phyloP scores from a whole-genome alignment of 306 rosid species.

The Amphicarpaea edgeworthii region DNA sequence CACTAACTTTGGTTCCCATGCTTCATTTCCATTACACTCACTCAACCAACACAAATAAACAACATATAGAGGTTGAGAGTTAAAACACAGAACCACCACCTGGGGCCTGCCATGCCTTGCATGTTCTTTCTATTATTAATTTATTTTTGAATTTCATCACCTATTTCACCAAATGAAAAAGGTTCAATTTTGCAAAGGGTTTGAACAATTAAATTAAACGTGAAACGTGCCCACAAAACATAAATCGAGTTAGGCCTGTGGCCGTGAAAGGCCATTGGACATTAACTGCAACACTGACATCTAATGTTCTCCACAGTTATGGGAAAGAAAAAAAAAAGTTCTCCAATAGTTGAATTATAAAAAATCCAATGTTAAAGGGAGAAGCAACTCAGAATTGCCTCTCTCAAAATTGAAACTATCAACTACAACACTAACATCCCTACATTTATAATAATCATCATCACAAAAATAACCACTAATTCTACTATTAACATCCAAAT shows the following conservation, averaged over 20 bases:
- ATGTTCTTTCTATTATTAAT: not conserved
- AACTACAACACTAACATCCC: constrained; percentile 45
- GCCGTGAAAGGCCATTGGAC: constrained; percentile 27
- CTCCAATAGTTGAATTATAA: constrained; percentile 45
- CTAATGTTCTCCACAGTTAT: not conserved
- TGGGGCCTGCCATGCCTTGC: constrained; percentile 40
- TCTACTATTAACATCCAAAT: constrained; percentile 43
- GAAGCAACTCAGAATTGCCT: constrained; percentile 44
- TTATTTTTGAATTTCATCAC: not conserved
- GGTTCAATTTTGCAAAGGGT: not conserved
- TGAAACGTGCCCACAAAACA: constrained; percentile 50
- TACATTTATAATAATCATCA: constrained; percentile 40
- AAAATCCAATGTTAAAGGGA: constrained; percentile 51
- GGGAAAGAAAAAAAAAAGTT: not conserved
- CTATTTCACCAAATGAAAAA: not conserved
- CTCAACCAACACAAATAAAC: constrained; percentile 43
- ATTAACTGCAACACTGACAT: constrained; percentile 37
- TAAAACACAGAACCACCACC: constrained; percentile 31
- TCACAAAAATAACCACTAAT: constrained; percentile 43
- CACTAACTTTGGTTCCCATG: constrained; percentile 40
- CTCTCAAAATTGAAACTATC: constrained; percentile 56
- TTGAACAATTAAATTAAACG: constrained; percentile 33
- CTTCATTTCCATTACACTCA: constrained; percentile 34
- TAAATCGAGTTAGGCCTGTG: constrained; percentile 38
- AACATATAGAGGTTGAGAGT: constrained; percentile 24